Evolutionary conservation across 495 filamentous ascomycete genomes (phyloP).

Genomic region (Glutinoglossum americanum): DNA sequence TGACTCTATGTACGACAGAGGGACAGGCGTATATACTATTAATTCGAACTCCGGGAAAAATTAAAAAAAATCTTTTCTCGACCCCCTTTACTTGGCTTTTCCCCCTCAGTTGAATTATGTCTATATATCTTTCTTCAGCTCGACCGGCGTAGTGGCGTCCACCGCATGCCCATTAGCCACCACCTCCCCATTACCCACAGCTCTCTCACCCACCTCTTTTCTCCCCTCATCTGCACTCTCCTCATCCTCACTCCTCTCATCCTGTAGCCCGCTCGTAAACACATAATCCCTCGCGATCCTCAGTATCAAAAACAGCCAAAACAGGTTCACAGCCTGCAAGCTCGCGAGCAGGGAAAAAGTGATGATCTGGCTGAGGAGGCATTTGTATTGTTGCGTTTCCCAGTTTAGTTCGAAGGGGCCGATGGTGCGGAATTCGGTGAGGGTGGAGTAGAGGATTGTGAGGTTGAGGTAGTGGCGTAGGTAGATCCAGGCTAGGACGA

Average conservation of each 20-base stretch:
- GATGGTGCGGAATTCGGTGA: constrained; percentile 75
- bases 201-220: neutral
- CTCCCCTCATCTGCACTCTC: constrained; percentile 5
- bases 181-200: neutral
- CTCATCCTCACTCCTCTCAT: constrained; percentile 41
- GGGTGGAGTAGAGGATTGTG: constrained; percentile 59
- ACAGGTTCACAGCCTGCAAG: constrained; percentile 63
- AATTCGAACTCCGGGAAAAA: no score
- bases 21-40: no score
- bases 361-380: constrained; percentile 50
- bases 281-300: constrained; percentile 43
- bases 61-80: neutral
- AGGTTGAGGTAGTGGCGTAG: constrained; percentile 83
- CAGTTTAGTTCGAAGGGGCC: constrained; percentile 77
- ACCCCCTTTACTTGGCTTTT: neutral
- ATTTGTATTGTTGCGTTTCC: constrained; percentile 71
- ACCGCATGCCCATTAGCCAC: neutral
- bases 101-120: neutral
- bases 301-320: constrained; percentile 71
- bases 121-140: neutral
- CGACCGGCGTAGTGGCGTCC: neutral
- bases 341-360: constrained; percentile 46
- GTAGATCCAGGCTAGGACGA: constrained; percentile 77
- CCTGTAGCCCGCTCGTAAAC: constrained; percentile 26
- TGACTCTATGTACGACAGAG: no score